Evolutionary conservation across 768 basidiomycete species (phyloP).

Genomic region (Kwoniella newhampshirensis): DNA sequence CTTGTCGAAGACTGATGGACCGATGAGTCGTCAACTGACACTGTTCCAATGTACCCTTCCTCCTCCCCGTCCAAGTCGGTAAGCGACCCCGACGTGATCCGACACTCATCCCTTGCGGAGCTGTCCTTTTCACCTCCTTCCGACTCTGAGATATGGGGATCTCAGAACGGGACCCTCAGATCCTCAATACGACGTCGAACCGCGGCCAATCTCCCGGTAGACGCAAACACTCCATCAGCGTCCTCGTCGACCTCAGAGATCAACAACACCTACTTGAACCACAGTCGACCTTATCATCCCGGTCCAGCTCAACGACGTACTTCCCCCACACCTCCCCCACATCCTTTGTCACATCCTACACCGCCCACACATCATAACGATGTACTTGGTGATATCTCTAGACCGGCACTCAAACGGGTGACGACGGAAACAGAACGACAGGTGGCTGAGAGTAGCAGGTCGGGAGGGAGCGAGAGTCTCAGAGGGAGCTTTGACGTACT

Average conservation of each 20-base stretch:
- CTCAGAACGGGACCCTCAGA: neutral
- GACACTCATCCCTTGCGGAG: too few species aligned
- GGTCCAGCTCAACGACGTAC: neutral
- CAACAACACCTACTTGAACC: neutral
- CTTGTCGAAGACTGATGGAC: too few species aligned
- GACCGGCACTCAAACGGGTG: constrained; percentile 40
- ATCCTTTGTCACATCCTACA: constrained; percentile 13
- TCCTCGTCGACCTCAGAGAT: neutral
- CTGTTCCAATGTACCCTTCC: too few species aligned
- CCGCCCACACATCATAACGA: constrained; percentile 8
- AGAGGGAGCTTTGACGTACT: constrained; percentile 44
- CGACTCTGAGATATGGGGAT: constrained; percentile 18
- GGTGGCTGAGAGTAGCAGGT: constrained; percentile 42
- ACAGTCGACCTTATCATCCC: too few species aligned
- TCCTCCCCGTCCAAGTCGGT: too few species aligned
- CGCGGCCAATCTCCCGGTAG: neutral
- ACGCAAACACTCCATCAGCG: neutral
- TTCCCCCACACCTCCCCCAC: neutral
- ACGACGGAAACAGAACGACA: constrained; percentile 48
- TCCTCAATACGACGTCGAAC: constrained; percentile 2
- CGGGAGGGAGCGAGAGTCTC: constrained; percentile 28
- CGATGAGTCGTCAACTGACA: too few species aligned
- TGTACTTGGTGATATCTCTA: constrained; percentile 20
- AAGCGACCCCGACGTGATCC: too few species aligned
- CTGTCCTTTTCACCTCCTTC: constrained; percentile 5